These are phyloP conservation scores for Apiospora sp. DNA, from an alignment of 2,329 filamentous ascomycete genomes.

Conservation along the genomic window DNA sequence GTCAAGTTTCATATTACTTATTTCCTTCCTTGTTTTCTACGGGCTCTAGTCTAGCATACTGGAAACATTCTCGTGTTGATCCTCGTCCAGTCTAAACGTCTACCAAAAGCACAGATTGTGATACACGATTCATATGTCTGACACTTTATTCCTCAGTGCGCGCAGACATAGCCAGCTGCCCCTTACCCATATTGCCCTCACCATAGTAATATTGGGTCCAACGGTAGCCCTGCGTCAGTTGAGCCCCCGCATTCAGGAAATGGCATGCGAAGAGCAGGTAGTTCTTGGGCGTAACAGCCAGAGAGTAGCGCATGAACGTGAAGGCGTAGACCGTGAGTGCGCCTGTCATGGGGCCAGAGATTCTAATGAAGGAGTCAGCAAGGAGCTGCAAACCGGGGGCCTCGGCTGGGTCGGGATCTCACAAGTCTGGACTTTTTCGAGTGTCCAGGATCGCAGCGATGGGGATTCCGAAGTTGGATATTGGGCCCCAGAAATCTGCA, in stretches of 20 bases:
- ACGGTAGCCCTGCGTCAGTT: slow-evolving; percentile 51
- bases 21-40: too few species aligned
- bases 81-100: too few species aligned
- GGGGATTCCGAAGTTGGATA: slow-evolving; percentile 69
- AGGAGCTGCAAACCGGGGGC: neutral
- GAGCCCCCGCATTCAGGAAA: slow-evolving; percentile 50
- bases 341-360: slow-evolving; percentile 52
- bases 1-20: too few species aligned
- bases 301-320: slow-evolving; percentile 56
- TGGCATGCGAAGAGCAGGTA: slow-evolving; percentile 54
- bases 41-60: too few species aligned
- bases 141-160: too few species aligned
- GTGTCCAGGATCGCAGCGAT: slow-evolving; percentile 67
- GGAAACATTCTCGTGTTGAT: too few species aligned
- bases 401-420: neutral
- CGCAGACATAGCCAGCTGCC: neutral
- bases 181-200: neutral
- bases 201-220: slow-evolving; percentile 38
- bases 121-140: too few species aligned
- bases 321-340: slow-evolving; percentile 51
- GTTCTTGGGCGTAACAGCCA: slow-evolving; percentile 51
- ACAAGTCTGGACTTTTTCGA: slow-evolving; percentile 56
- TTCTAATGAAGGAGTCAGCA: slow-evolving; percentile 53
- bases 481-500: slow-evolving; percentile 69
- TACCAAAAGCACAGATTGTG: too few species aligned